Evolutionary conservation across 306 rosid genomes (phyloP), one percentile per base, ranked within the genome.

Genomic region (Corylus americana): DNA sequence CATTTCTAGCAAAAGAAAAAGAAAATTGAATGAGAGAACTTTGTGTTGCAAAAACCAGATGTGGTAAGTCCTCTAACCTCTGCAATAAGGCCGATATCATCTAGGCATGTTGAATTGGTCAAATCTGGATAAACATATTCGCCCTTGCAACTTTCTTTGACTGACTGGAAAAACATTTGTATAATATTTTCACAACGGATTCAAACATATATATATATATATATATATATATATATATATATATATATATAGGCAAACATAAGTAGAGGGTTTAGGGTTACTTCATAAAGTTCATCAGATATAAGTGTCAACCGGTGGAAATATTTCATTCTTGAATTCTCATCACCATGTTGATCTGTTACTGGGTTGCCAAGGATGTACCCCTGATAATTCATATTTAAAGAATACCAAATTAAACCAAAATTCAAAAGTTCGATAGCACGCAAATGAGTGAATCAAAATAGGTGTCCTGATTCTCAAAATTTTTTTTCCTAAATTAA

Each of bases 291-390:
- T 35, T 68, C 70, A 72, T 77, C 67, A 8, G 88, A 82, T 72
- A 79, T 79, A 4, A 82, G 84, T 8, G 74, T 55, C 47, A 44
- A 2, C 10, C 77, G 66, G 51, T 82, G 81, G 48, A 44, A 72
- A 45, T 59, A 82, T 49, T 66, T 5, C 8, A 82, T 1, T 82
- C 83, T 54, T 18, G 78, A 64, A 73, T 82, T 85, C 12, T 16
- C 37, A 8, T 77, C 84, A 1, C 31, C 71, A 29, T 63, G 63
- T 42, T 18, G 7, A 4, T 72, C 59, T 22, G 87, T 84, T 9
- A 68, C 61, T 2, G 79, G 87, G 48, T 76, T 79, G 44, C 83
- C 86, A 53, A 83, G 79, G 8, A 79, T 22, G 59, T 83, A 83
- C 55, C 84, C 87, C 83, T 79, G 67, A 67, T 42, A 42, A 5